Conservation (phyloP, 805 yeast genomes). For the Pichia exigua region DNA sequence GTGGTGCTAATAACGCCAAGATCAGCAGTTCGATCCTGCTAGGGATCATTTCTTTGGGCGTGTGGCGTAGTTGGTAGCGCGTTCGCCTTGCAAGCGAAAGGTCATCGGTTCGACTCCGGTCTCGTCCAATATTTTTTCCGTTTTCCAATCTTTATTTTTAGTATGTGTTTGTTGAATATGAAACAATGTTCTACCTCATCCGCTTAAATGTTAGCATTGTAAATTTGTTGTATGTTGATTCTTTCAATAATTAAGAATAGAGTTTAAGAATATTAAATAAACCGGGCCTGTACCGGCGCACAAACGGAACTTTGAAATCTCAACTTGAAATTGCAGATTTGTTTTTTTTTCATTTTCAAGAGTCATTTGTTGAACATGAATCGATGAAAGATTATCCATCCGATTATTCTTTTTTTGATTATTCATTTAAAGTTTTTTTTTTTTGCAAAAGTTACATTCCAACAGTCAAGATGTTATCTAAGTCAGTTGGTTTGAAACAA, state of each 20-base stretch:
- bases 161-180: neutral
- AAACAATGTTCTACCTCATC: too few species aligned
- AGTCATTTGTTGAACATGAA: neutral
- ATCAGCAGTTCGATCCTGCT: constrained; percentile 87
- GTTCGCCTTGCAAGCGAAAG: constrained; percentile 77
- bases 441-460: neutral
- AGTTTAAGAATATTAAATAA: neutral
- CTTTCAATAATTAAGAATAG: neutral
- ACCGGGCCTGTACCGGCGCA: constrained; percentile 5
- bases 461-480: constrained; percentile 2
- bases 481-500: constrained; percentile 3
- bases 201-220: too few species aligned
- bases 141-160: neutral
- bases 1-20: constrained; percentile 42
- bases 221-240: neutral
- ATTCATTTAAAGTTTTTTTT: neutral
- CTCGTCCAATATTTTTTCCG: constrained; percentile 44
- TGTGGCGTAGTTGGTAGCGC: constrained; percentile 83
- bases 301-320: neutral
- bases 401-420: neutral
- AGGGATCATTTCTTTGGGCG: constrained; percentile 66
- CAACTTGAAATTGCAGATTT: neutral
- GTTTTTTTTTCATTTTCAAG: neutral
- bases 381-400: neutral
- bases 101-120: constrained; percentile 77